Conservation (phyloP, 148 eudicot genomes). For the Rhododendron molle region DNA sequence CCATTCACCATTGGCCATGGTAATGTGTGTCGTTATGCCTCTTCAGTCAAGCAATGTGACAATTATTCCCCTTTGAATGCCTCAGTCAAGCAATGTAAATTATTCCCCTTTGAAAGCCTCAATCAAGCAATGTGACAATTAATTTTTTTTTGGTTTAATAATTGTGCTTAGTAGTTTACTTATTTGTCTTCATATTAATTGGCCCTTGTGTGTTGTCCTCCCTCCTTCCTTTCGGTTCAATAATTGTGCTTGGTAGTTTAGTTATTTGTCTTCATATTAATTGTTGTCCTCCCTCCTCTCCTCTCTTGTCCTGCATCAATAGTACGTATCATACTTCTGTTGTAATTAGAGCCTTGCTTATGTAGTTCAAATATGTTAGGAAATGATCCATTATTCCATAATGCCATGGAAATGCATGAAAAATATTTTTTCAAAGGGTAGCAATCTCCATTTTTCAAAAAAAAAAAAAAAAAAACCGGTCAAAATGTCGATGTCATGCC, state of each 20-base stretch:
- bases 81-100: no score
- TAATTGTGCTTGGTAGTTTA: background rate
- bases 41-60: background rate
- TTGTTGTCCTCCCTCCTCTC: background rate
- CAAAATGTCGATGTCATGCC: background rate
- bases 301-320: background rate
- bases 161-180: no score
- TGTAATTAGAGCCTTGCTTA: background rate
- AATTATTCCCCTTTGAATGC: no score
- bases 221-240: background rate
- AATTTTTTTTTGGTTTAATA: no score
- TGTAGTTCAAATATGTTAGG: background rate
- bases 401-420: background rate
- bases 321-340: background rate
- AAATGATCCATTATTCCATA: background rate
- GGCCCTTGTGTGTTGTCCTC: background rate
- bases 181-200: no score
- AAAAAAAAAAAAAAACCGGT: background rate
- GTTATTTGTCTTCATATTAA: background rate
- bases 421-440: background rate
- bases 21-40: background rate
- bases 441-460: background rate
- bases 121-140: no score
- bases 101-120: no score
- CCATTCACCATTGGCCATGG: background rate